Base-by-base conservation (phyloP, 129 eudicot species). In the Gnaphalium uliginosum region DNA sequence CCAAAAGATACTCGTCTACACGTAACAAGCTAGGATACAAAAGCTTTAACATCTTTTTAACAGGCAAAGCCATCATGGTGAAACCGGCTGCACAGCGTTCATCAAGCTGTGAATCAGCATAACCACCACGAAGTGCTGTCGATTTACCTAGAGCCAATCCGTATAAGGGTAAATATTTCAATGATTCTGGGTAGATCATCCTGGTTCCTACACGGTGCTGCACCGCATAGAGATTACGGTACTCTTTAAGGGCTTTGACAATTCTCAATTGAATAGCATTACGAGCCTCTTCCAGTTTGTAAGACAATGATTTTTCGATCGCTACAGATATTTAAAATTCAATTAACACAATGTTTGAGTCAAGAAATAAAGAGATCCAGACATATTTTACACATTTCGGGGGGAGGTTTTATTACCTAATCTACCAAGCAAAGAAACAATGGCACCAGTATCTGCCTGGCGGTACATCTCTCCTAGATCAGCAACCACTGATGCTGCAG, bases 1-100 rank as follows among this genome's bases (percentile, higher is more conserved):
- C 86, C 25, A 79, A 11, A 39, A 92, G 92, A 76, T 57, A 77
- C 76, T 87, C 94, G 80, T 92, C 98, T 18, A 89, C 72, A 26
- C 96, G 92, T 61, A 85, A 72, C 74, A 92, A 58, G 69, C 76
- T 86, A 57, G 98, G 98, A 76, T 92, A 92, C 60, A 92, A 75
- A 81, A 89, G 86, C 78, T 89, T 89, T 76, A 92, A 81, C 81
- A 92, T 72, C 66, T 73, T 86, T 72, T 86, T 86, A 41, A 89
- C 98, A 37, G 96, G 98, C 54, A 92, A 89, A 76, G 98, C 89
- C 98, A 92, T 92, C 90, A 92, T 84, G 82, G 98, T 92, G 72
- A 78, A 87, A 58, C 96, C 98, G 32, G 86, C 94, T 63, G 94
- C 96, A 84, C 98, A 89, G 21, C 94, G 91, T 69, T 92, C 98